A percentile compares a stretch with the other conserved stretches of the same genome.
These are phyloP conservation scores for Claviceps fusiformis DNA, from an alignment of 2,329 filamentous ascomycete species.

Conservation along the genomic window DNA sequence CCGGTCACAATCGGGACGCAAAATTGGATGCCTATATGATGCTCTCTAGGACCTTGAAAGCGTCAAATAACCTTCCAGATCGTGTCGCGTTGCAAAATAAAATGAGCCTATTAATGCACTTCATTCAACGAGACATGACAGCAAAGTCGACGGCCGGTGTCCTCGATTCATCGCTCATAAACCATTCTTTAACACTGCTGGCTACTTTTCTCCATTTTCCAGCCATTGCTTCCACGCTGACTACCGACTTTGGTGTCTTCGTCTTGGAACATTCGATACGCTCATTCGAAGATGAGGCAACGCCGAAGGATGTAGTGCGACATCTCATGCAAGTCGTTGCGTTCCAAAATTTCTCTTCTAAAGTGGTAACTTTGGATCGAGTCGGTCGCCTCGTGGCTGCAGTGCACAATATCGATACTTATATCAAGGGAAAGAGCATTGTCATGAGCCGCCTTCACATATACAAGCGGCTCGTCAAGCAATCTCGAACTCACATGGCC, in stretches of 20 bases:
- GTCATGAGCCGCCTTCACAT: slow-evolving; percentile 63
- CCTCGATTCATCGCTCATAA: slow-evolving; percentile 56
- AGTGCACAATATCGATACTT: slow-evolving; percentile 58
- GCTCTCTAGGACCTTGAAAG: slow-evolving; percentile 60
- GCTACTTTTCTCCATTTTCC: slow-evolving; percentile 63
- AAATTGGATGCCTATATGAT: slow-evolving; percentile 79
- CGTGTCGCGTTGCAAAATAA: slow-evolving; percentile 59
- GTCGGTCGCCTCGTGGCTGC: slow-evolving; percentile 57
- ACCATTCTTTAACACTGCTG: slow-evolving; percentile 66
- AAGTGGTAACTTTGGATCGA: slow-evolving; percentile 59
- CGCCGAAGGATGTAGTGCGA: slow-evolving; percentile 65
- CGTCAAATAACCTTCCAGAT: slow-evolving; percentile 72
- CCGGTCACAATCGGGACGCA: slow-evolving; percentile 55
- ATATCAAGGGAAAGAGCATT: slow-evolving; percentile 68
- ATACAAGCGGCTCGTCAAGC: slow-evolving; percentile 63
- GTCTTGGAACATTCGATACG: slow-evolving; percentile 70
- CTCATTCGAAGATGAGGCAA: slow-evolving; percentile 51
- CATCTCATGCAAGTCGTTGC: slow-evolving; percentile 70
- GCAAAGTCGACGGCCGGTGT: slow-evolving; percentile 41
- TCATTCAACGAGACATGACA: slow-evolving; percentile 69
- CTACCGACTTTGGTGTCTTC: slow-evolving; percentile 67
- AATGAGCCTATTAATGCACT: slow-evolving; percentile 64
- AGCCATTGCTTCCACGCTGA: slow-evolving; percentile 54
- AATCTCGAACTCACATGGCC: slow-evolving; percentile 58
- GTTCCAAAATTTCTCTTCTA: slow-evolving; percentile 63